phyloP scores from a whole-genome alignment of 116 monocot species.

The Papilionanthe hybrid region DNA sequence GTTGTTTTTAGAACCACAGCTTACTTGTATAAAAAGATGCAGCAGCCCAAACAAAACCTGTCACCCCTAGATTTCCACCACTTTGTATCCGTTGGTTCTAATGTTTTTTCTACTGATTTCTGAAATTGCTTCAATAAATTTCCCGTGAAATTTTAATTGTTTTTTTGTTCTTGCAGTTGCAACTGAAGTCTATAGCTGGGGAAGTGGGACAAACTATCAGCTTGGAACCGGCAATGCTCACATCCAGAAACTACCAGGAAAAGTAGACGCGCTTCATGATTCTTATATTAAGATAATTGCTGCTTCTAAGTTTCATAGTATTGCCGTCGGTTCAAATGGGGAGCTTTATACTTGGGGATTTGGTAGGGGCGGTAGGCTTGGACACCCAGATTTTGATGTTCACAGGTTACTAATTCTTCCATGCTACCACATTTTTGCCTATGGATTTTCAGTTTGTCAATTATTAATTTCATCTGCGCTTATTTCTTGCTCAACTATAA shows the following conservation, averaged over 20 bases:
- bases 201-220: constrained; percentile 98
- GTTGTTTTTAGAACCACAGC: too few species aligned
- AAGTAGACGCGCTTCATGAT: constrained; percentile 85
- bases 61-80: neutral
- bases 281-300: constrained; percentile 52
- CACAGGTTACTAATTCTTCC: constrained; percentile 55
- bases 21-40: too few species aligned
- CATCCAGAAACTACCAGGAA: constrained; percentile 86
- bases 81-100: neutral
- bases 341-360: constrained; percentile 98
- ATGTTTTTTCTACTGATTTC: neutral
- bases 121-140: constrained; percentile 5
- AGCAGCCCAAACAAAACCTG: too few species aligned
- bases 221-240: constrained; percentile 98
- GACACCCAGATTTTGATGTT: constrained; percentile 97
- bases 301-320: constrained; percentile 93
- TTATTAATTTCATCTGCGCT: neutral
- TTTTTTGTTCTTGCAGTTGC: constrained; percentile 47
- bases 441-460: neutral
- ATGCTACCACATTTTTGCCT: neutral
- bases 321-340: constrained; percentile 66
- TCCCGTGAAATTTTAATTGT: neutral
- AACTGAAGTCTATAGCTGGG: constrained; percentile 94
- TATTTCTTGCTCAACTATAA: neutral
- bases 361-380: constrained; percentile 97